Base-by-base conservation (phyloP, 2,329 filamentous ascomycete genomes). In the Penicillium sp. region DNA sequence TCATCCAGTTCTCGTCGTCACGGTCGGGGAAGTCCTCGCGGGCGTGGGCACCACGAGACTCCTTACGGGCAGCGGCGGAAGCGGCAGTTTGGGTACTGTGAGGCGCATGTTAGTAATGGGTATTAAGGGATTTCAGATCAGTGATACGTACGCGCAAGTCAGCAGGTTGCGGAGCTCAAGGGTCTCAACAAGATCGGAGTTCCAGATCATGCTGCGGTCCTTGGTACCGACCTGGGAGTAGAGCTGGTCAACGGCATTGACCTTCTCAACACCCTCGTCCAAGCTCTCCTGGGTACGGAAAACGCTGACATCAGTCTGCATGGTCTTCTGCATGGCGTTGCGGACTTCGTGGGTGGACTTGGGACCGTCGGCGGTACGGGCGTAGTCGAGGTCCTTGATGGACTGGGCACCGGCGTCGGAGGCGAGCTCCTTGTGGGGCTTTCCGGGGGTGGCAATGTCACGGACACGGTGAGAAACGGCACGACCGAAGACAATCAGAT, bases 201-300 rank as follows among this genome's bases (percentile, higher is more conserved):
- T 97, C 93, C 93, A 97, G 82, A 97, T 97, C 93, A 97, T 97
- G 84, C 91, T 95, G 77, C 94, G 90, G 78, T 97, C 93, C 86
- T 96, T 96, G 80, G 91, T 97, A 71, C 91, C 91, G 66, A 97
- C 88, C 71, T 97, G 83, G 67, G 82, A 78, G 79, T 89, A 97
- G 69, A 81, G 83, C 67, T 84, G 77, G 75, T 97, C 93, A 66
- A 97, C 91, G 65, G 91, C 86, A 62, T 79, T 86, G 75, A 97
- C 94, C 82, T 87, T 92, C 77, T 83, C 81, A 59, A 96, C 92
- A 85, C 93, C 93, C 78, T 97, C 90, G 66, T 97, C 91, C 75
- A 97, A 85, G 64, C 87, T 91, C 77, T 96, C 89, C 67, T 97
- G 92, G 42, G 90, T 96, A 74, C 93, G 86, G 90, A 97, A 97